phyloP scores from a whole-genome alignment of 495 filamentous ascomycete species.

The Hypoxylon fragiforme region DNA sequence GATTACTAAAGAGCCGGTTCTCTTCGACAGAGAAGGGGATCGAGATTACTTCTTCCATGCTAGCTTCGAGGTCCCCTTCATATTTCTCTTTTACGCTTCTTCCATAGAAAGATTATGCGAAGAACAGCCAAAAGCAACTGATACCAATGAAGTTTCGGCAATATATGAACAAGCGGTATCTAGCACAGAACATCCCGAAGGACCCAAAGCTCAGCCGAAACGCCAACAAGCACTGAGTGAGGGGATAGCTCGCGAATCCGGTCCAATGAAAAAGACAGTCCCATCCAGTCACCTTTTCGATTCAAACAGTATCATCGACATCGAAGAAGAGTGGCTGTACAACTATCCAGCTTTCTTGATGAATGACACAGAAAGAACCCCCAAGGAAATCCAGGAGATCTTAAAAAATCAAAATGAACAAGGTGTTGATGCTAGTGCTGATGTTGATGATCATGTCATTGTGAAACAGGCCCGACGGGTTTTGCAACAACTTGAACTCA shows the following conservation, averaged over 20 bases:
- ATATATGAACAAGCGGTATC: neutral
- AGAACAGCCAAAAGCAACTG: neutral
- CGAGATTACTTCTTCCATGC: neutral
- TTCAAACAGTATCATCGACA: neutral
- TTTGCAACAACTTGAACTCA: neutral
- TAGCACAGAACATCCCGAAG: neutral
- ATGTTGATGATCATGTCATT: neutral
- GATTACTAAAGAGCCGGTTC: neutral
- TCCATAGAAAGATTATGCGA: neutral
- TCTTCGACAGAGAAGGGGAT: neutral
- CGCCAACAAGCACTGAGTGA: neutral
- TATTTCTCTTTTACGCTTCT: neutral
- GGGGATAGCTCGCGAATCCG: neutral
- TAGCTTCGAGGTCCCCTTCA: neutral
- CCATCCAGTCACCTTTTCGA: neutral
- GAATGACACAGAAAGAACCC: neutral
- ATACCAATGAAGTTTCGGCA: neutral
- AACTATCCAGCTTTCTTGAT: neutral
- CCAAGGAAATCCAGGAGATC: neutral
- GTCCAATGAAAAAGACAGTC: neutral
- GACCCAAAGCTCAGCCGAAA: neutral
- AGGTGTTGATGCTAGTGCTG: neutral
- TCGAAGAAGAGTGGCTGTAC: neutral
- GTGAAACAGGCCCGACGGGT: neutral
- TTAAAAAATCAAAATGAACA: neutral